A percentile compares a stretch with the other conserved stretches of the same genome.
Evolutionary conservation across 2,329 filamentous ascomycete species (phyloP).

Genomic region (Curvularia spicifera): DNA sequence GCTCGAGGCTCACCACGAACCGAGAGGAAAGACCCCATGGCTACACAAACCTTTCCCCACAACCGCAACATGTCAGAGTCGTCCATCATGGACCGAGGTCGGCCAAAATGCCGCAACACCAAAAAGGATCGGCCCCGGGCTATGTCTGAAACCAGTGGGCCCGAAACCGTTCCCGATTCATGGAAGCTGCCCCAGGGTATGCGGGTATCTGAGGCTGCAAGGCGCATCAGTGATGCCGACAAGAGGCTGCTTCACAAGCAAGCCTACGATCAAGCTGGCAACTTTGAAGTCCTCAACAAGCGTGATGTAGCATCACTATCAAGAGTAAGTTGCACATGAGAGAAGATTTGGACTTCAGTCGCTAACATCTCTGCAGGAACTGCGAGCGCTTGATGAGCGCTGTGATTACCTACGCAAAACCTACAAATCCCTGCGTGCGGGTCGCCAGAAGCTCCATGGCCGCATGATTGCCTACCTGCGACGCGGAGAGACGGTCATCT

Average conservation of each 20-base stretch:
- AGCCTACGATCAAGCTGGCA: conserved; percentile 48
- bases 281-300: conserved; percentile 51
- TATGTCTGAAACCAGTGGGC: conserved; percentile 42
- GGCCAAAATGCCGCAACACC: conserved; percentile 41
- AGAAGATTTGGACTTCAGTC: neutral
- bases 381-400: conserved; percentile 76
- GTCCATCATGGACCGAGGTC: conserved; percentile 49
- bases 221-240: conserved; percentile 44
- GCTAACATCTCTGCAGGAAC: conserved; percentile 61
- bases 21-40: conserved; percentile 42
- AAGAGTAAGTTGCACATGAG: conserved; percentile 54
- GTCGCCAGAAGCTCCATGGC: conserved; percentile 75
- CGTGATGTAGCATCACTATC: conserved; percentile 60
- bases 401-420: conserved; percentile 80
- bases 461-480: conserved; percentile 80
- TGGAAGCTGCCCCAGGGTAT: conserved; percentile 50
- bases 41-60: conserved; percentile 30
- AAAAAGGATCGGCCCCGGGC: conserved; percentile 44
- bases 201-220: conserved; percentile 44
- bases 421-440: conserved; percentile 75
- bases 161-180: conserved; percentile 35
- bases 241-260: conserved; percentile 49
- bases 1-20: conserved; percentile 41
- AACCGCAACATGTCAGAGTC: conserved; percentile 48
- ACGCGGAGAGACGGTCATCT: conserved; percentile 71